Conservation (phyloP, 2,329 filamentous ascomycete species). For the Colletotrichum tanaceti region DNA sequence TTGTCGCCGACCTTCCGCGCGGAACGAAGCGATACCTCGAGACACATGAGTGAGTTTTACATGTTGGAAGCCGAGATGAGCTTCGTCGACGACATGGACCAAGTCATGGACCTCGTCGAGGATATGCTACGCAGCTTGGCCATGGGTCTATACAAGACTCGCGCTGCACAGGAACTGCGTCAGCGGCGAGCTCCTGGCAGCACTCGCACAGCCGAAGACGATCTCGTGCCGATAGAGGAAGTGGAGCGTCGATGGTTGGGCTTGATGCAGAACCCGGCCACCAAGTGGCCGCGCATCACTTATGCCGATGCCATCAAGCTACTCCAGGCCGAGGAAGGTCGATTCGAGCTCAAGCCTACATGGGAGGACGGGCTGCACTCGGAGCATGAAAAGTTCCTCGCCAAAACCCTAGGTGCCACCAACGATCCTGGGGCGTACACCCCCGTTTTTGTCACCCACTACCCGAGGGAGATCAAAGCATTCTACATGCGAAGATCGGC, state of each 20-base stretch:
- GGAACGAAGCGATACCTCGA: conserved; percentile 90
- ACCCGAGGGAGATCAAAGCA: conserved; percentile 88
- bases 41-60: conserved; percentile 97
- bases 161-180: conserved; percentile 59
- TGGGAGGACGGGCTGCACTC: conserved; percentile 84
- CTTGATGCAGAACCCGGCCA: conserved; percentile 59
- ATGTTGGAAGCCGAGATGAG: conserved; percentile 95
- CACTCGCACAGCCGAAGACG: conserved; percentile 46
- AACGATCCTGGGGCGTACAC: conserved; percentile 59
- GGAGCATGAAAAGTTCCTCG: conserved; percentile 92
- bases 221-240: conserved; percentile 58
- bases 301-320: conserved; percentile 82
- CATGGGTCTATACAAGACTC: conserved; percentile 54
- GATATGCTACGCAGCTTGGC: conserved; percentile 73
- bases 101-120: conserved; percentile 84
- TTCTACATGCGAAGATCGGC: conserved; percentile 74
- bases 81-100: conserved; percentile 76
- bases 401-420: conserved; percentile 69
- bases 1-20: conserved; percentile 94
- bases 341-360: conserved; percentile 75
- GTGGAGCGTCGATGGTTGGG: conserved; percentile 79
- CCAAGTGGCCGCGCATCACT: conserved; percentile 81
- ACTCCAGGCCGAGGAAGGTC: conserved; percentile 69
- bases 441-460: conserved; percentile 93
- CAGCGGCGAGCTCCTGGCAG: conserved; percentile 37